These are phyloP conservation scores for Dorcoceras hygrometricum DNA, from an alignment of 257 asterid genomes.

Conservation along the genomic window DNA sequence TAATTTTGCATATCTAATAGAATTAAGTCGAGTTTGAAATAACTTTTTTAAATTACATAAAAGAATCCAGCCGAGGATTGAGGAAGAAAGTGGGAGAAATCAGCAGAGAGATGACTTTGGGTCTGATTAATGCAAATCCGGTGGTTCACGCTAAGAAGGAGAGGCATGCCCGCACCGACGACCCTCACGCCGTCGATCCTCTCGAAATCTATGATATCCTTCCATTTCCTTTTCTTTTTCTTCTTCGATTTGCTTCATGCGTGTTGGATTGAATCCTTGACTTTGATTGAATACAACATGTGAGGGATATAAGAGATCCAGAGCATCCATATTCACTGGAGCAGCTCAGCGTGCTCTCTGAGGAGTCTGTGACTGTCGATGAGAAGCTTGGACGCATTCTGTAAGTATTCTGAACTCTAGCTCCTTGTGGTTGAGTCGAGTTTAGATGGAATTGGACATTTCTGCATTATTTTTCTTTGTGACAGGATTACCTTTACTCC, in stretches of 20 bases:
- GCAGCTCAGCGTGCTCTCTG: slow-evolving; percentile 88
- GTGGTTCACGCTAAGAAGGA: slow-evolving; percentile 90
- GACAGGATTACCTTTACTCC: slow-evolving; percentile 87
- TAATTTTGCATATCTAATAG: no score
- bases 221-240: not conserved
- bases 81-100: slow-evolving; percentile 1
- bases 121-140: slow-evolving; percentile 89
- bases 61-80: no score
- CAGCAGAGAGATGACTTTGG: slow-evolving; percentile 77
- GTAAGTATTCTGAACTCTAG: slow-evolving; percentile 39
- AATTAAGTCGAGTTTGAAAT: no score
- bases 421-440: no score
- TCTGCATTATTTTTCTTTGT: not conserved
- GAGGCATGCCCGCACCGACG: slow-evolving; percentile 54
- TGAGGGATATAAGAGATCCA: slow-evolving; percentile 92
- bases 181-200: slow-evolving; percentile 71
- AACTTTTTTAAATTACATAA: no score
- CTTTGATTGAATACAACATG: slow-evolving; percentile 47
- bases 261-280: slow-evolving; percentile 38
- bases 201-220: slow-evolving; percentile 96
- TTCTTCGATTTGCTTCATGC: not conserved
- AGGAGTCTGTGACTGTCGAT: slow-evolving; percentile 82
- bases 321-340: slow-evolving; percentile 93
- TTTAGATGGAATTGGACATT: no score
- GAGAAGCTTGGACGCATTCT: slow-evolving; percentile 78